Evolutionary conservation across 768 basidiomycete species (phyloP).

Genomic region (Naganishia friedmannii): DNA sequence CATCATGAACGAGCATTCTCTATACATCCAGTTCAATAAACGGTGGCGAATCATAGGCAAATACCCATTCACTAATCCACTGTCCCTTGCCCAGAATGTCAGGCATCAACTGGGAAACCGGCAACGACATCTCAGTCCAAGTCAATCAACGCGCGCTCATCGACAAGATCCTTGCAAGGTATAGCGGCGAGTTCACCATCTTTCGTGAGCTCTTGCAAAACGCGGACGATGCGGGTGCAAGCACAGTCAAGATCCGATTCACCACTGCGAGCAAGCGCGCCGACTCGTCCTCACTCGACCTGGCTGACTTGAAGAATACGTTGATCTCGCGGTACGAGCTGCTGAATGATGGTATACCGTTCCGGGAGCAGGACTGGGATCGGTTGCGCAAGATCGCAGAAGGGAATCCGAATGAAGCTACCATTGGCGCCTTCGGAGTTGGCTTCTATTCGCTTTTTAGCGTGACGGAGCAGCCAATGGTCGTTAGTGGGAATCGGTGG

Average conservation of each 20-base stretch:
- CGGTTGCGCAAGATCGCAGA: conserved; percentile 91
- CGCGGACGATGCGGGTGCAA: conserved; percentile 58
- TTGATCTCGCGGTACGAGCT: conserved; percentile 79
- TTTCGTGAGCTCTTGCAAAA: conserved; percentile 89
- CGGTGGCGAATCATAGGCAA: background rate
- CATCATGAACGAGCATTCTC: background rate
- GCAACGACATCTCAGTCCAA: conserved; percentile 57
- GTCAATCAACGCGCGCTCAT: conserved; percentile 95
- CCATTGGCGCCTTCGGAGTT: conserved; percentile 72
- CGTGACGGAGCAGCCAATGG: conserved; percentile 51
- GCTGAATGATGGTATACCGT: conserved; percentile 79
- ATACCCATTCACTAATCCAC: background rate
- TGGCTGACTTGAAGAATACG: background rate
- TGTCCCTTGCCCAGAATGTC: background rate
- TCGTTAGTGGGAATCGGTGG: conserved; percentile 66
- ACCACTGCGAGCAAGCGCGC: conserved; percentile 64
- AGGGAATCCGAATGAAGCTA: conserved; percentile 89
- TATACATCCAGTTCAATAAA: background rate
- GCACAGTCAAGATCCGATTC: conserved; percentile 73
- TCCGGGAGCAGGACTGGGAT: conserved; percentile 68
- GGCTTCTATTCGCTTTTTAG: conserved; percentile 40
- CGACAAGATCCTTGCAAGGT: conserved; percentile 88
- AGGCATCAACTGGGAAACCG: conserved; percentile 36
- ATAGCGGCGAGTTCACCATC: conserved; percentile 89
- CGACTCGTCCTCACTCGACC: conserved; percentile 58